phyloP scores from a whole-genome alignment of 768 basidiomycete genomes.

The Tephrocybe sp. region DNA sequence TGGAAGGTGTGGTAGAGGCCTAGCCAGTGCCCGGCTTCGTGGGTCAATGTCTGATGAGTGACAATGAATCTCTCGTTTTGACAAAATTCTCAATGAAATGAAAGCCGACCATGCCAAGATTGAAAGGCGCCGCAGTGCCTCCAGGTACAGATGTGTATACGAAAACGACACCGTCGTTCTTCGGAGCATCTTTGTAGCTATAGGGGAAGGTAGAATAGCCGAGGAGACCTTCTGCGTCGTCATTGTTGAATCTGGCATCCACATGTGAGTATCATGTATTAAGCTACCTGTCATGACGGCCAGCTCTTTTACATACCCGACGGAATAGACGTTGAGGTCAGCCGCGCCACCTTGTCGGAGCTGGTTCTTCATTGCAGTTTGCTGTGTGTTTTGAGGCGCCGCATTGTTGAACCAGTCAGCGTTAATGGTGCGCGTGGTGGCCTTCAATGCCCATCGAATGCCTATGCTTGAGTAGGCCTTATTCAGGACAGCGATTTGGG shows the following conservation, averaged over 20 bases:
- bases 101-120: slow-evolving; percentile 16
- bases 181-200: slow-evolving; percentile 24
- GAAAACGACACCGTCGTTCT: slow-evolving; percentile 35
- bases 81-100: not conserved
- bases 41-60: slow-evolving; percentile 28
- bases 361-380: not conserved
- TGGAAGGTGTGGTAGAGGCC: slow-evolving; percentile 40
- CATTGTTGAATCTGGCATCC: not conserved
- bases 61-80: no score
- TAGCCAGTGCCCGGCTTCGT: slow-evolving; percentile 40
- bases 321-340: not conserved
- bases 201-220: slow-evolving; percentile 41
- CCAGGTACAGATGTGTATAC: slow-evolving; percentile 24
- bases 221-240: slow-evolving; percentile 23
- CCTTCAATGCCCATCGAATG: not conserved
- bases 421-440: not conserved
- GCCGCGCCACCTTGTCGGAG: not conserved
- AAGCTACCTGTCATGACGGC: no score
- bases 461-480: not conserved
- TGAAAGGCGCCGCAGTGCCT: slow-evolving; percentile 28
- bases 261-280: no score
- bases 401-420: not conserved
- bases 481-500: not conserved
- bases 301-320: not conserved
- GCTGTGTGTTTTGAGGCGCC: not conserved